These are phyloP conservation scores for Trichoderma sp. DNA, from an alignment of 2,329 filamentous ascomycete genomes.

Conservation along the genomic window DNA sequence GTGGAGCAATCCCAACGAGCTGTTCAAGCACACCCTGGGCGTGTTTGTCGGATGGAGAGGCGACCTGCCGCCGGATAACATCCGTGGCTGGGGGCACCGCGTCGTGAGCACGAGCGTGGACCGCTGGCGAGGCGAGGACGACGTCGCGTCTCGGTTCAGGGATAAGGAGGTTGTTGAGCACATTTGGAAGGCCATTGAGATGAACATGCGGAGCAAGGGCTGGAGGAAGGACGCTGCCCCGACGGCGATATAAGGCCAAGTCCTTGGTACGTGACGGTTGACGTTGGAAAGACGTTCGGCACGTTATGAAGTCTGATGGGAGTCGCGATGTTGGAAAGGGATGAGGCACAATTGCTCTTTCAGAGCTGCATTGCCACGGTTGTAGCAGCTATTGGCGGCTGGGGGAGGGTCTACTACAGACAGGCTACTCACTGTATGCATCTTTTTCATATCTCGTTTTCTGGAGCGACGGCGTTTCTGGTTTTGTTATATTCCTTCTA, in stretches of 20 bases:
- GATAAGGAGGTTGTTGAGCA: slow-evolving; percentile 91
- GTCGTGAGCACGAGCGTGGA: slow-evolving; percentile 82
- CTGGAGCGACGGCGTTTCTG: slow-evolving; percentile 39
- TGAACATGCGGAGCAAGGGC: slow-evolving; percentile 80
- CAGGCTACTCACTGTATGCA: not conserved
- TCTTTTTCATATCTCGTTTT: slow-evolving; percentile 16
- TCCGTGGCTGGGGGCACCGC: slow-evolving; percentile 82
- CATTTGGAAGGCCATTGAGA: slow-evolving; percentile 89
- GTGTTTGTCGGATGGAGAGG: slow-evolving; percentile 91
- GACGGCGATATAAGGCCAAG: slow-evolving; percentile 44
- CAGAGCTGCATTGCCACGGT: slow-evolving; percentile 23
- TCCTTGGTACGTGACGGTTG: not conserved
- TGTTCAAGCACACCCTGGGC: slow-evolving; percentile 86
- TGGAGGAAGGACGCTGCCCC: slow-evolving; percentile 76
- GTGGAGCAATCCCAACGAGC: slow-evolving; percentile 83
- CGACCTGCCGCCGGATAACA: slow-evolving; percentile 74
- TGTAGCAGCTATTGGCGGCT: not conserved
- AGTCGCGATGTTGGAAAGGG: not conserved
- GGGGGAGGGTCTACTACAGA: slow-evolving; percentile 22
- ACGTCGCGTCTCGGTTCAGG: slow-evolving; percentile 68
- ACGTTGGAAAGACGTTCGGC: not conserved
- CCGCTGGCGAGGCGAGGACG: slow-evolving; percentile 67
- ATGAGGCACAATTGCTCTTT: slow-evolving; percentile 14
- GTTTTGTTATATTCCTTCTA: slow-evolving; percentile 27
- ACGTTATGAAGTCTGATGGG: not conserved